These are phyloP conservation scores for Jamesozyma jinghongensis DNA, from an alignment of 805 yeast species.

Conservation along the genomic window DNA sequence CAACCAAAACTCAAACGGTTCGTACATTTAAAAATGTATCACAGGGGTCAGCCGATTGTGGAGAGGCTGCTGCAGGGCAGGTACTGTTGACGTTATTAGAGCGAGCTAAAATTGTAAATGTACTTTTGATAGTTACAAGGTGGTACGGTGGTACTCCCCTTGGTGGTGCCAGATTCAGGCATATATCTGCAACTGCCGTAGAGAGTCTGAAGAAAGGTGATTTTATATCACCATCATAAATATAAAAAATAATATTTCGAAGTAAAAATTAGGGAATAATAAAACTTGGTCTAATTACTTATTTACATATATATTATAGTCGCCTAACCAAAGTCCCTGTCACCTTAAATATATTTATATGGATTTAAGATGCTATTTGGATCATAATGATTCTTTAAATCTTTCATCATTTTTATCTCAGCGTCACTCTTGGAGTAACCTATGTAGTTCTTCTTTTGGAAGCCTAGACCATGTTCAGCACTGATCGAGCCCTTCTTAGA, in stretches of 20 bases:
- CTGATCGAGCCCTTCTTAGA: slow-evolving; percentile 74
- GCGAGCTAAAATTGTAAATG: slow-evolving; percentile 40
- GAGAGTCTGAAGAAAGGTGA: slow-evolving; percentile 40
- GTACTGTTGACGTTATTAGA: slow-evolving; percentile 48
- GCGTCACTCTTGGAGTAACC: slow-evolving; percentile 70
- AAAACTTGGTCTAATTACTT: not conserved
- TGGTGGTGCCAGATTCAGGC: slow-evolving; percentile 64
- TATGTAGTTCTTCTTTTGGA: slow-evolving; percentile 88
- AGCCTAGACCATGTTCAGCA: slow-evolving; percentile 97
- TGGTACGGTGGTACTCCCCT: slow-evolving; percentile 79
- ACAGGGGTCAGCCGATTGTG: slow-evolving; percentile 62
- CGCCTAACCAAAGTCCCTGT: no score
- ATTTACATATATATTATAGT: not conserved
- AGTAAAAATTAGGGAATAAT: not conserved
- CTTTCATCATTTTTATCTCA: slow-evolving; percentile 68
- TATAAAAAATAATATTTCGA: not conserved
- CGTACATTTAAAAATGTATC: slow-evolving; percentile 17
- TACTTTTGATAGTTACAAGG: slow-evolving; percentile 59
- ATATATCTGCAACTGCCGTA: slow-evolving; percentile 48
- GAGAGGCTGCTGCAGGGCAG: slow-evolving; percentile 68
- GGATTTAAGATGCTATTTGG: slow-evolving; percentile 92
- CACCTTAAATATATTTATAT: slow-evolving; percentile 77
- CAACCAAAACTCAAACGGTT: not conserved
- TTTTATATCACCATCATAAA: slow-evolving; percentile 11
- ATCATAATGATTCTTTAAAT: slow-evolving; percentile 73